Percentiles rank a stretch among this genome's conserved stretches.
phyloP scores from a whole-genome alignment of 768 basidiomycete species.

The Tremella yokohamensis region DNA sequence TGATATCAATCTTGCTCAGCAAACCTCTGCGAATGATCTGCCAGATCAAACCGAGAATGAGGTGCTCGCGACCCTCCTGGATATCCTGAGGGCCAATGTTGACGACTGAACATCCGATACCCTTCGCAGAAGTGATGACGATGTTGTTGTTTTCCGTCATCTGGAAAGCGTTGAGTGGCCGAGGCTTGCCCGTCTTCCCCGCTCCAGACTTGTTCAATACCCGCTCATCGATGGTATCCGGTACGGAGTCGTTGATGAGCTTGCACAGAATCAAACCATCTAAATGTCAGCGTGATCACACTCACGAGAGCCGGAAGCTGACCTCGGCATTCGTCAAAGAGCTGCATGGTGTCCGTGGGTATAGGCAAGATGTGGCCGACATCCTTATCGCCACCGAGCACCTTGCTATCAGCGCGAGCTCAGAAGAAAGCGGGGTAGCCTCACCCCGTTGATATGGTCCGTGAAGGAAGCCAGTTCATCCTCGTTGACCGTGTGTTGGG shows the following conservation, averaged over 20 bases:
- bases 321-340: constrained; percentile 89
- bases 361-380: constrained; percentile 79
- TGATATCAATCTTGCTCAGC: constrained; percentile 93
- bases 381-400: constrained; percentile 85
- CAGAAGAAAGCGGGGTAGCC: constrained; percentile 36
- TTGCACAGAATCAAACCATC: constrained; percentile 96
- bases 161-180: constrained; percentile 89
- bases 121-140: constrained; percentile 95
- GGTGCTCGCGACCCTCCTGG: constrained; percentile 87
- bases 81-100: constrained; percentile 95
- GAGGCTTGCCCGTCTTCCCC: constrained; percentile 57
- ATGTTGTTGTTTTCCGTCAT: constrained; percentile 99
- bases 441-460: constrained; percentile 92
- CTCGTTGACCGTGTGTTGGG: constrained; percentile 95
- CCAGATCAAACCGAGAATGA: constrained; percentile 97
- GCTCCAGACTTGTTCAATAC: constrained; percentile 84
- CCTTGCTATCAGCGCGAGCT: constrained; percentile 55
- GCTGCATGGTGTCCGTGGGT: constrained; percentile 93
- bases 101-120: constrained; percentile 96
- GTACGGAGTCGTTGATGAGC: constrained; percentile 96
- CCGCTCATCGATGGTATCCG: constrained; percentile 97
- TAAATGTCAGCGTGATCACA: constrained; percentile 21
- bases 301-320: constrained; percentile 10
- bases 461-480: constrained; percentile 94
- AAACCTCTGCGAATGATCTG: constrained; percentile 93